Conservation (phyloP, 2,329 filamentous ascomycete species). For the Fusarium verticillioides region DNA sequence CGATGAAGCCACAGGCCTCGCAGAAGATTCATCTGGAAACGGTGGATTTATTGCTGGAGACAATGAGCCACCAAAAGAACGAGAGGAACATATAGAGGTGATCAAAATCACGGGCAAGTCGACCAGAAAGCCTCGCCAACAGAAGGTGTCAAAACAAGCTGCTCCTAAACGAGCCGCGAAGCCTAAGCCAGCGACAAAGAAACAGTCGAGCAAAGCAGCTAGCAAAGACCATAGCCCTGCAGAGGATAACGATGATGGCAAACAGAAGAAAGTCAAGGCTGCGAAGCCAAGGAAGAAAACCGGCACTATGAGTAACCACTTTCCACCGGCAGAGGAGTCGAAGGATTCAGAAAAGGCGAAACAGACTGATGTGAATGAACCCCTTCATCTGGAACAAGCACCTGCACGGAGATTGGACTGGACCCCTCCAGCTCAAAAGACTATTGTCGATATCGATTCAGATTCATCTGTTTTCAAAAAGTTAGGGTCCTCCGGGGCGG, state of each 20-base stretch:
- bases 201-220: neutral
- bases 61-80: neutral
- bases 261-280: conserved; percentile 50
- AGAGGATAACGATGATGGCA: conserved; percentile 26
- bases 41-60: conserved; percentile 2
- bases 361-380: conserved; percentile 46
- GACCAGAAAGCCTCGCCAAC: conserved; percentile 32
- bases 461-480: conserved; percentile 45
- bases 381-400: conserved; percentile 60
- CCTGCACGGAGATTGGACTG: conserved; percentile 68
- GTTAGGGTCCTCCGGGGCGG: conserved; percentile 8
- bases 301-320: conserved; percentile 51
- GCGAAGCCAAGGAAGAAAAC: conserved; percentile 23
- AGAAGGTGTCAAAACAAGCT: conserved; percentile 28
- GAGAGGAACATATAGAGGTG: conserved; percentile 35
- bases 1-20: neutral
- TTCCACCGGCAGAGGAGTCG: conserved; percentile 36
- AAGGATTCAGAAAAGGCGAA: conserved; percentile 16
- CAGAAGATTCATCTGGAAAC: neutral
- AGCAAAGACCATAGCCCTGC: neutral
- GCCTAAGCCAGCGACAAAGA: neutral
- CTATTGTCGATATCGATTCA: conserved; percentile 43
- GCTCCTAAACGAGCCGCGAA: conserved; percentile 14
- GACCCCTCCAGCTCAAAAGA: conserved; percentile 70
- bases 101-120: conserved; percentile 37